Percentiles rank a stretch among this genome's conserved stretches.
Conservation (phyloP, 2,329 filamentous ascomycete genomes). For the Chalara sp. region DNA sequence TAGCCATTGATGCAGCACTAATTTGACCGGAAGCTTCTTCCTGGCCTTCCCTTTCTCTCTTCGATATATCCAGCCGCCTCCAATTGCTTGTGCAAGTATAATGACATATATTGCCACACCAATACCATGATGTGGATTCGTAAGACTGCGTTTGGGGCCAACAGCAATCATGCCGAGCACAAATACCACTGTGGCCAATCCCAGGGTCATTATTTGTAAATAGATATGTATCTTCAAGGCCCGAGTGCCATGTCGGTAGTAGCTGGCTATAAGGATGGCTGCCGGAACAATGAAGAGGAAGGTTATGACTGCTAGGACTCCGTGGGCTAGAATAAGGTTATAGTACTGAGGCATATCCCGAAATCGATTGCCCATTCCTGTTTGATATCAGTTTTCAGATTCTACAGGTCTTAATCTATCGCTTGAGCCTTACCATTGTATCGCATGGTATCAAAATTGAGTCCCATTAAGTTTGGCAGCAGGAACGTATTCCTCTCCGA, state of each 20-base stretch:
- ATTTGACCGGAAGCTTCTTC: slow-evolving; percentile 28
- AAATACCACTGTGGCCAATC: slow-evolving; percentile 65
- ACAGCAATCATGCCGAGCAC: slow-evolving; percentile 74
- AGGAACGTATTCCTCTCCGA: slow-evolving; percentile 70
- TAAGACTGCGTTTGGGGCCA: slow-evolving; percentile 61
- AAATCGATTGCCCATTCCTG: slow-evolving; percentile 77
- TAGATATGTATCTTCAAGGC: slow-evolving; percentile 68
- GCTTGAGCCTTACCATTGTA: slow-evolving; percentile 61
- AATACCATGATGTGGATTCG: slow-evolving; percentile 81
- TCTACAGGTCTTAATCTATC: slow-evolving; percentile 1
- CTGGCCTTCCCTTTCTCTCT: slow-evolving; percentile 34
- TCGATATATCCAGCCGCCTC: slow-evolving; percentile 53
- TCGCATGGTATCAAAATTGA: slow-evolving; percentile 76
- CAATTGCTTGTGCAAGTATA: slow-evolving; percentile 63
- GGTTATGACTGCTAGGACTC: slow-evolving; percentile 62
- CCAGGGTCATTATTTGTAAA: slow-evolving; percentile 61
- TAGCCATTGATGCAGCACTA: slow-evolving; percentile 73
- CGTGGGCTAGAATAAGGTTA: slow-evolving; percentile 63
- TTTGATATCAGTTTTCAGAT: neutral
- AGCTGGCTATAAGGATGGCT: slow-evolving; percentile 68
- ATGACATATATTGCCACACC: slow-evolving; percentile 72
- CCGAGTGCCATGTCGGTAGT: slow-evolving; percentile 55
- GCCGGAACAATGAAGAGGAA: slow-evolving; percentile 69
- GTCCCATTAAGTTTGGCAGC: slow-evolving; percentile 66
- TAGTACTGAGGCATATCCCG: slow-evolving; percentile 63